Evolutionary conservation across 345 rosid genomes (phyloP), one percentile per base, ranked within the genome.

Genomic region (Arabis alpina): DNA sequence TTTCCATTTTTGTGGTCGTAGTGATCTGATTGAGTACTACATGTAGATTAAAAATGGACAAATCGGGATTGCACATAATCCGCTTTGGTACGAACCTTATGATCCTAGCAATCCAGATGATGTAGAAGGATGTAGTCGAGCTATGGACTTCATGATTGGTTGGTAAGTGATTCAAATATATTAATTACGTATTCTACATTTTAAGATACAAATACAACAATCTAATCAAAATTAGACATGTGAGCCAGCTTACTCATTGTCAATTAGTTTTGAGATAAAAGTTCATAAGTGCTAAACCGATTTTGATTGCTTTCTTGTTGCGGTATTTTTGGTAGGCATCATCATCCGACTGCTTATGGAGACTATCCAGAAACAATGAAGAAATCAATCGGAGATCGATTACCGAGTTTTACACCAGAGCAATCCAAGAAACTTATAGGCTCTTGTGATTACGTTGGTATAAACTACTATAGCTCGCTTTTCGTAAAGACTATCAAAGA

Each of bases 331-430:
- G 27, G 5, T 45, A 80, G 94, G 94, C 76, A 79, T 65, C 63
- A 72, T 13, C 66, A 89, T 70, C 92, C 95, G 5, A 19, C 88
- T 13, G 80, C 54, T 25, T 74, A 50, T 25, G 93, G 96, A 9
- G 85, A 90, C 54, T 86, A 90, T 63, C 96, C 91, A 1, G 61
- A 73, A 25, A 75, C 28, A 4, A 86, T 90, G 96, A 76, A 70
- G 65, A 6, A 44, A 9, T 36, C 80, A 0, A 78, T 83, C 0
- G 93, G 93, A 24, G 66, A 71, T 27, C 24, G 91, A 47, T 56
- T 90, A 66, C 91, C 93, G 3, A 83, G 73, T 48, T 87, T 90
- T 61, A 84, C 87, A 1, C 37, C 78, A 73, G 73, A 72, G 6
- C 63, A 90, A 62, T 74, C 88, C 4, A 54, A 70, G 48, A 42